Conservation (phyloP, 2,329 filamentous ascomycete species). For the Cryphonectria naterciae region DNA sequence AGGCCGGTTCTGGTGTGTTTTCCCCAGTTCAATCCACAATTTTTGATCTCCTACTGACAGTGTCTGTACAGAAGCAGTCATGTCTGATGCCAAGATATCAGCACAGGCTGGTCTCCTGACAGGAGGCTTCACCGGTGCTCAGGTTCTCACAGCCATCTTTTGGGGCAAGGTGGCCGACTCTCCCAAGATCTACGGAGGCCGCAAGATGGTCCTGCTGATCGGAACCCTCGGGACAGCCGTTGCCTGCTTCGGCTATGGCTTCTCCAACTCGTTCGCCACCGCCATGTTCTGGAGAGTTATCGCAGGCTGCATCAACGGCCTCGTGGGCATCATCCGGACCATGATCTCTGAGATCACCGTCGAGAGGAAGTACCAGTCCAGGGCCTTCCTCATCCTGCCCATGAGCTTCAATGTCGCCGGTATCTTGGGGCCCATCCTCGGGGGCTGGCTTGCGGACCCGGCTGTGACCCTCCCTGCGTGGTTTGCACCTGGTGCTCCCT, state of each 20-base stretch:
- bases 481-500: conserved; percentile 62
- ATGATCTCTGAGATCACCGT: conserved; percentile 55
- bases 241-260: conserved; percentile 73
- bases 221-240: conserved; percentile 70
- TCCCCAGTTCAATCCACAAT: too few species aligned
- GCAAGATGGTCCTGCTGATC: conserved; percentile 72
- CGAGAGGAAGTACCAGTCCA: conserved; percentile 52
- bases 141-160: conserved; percentile 73
- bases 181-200: conserved; percentile 54
- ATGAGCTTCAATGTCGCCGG: conserved; percentile 54
- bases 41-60: neutral
- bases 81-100: conserved; percentile 61
- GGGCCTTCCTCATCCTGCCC: conserved; percentile 51
- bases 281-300: conserved; percentile 69
- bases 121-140: conserved; percentile 72
- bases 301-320: conserved; percentile 61
- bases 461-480: conserved; percentile 62
- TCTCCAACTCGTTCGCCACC: conserved; percentile 65
- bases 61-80: conserved; percentile 42
- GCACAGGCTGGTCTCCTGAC: conserved; percentile 72
- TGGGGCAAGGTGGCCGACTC: conserved; percentile 71
- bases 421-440: conserved; percentile 56
- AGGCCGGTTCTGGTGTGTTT: conserved; percentile 22
- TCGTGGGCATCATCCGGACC: conserved; percentile 53
- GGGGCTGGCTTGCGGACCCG: conserved; percentile 71